Percentiles rank a stretch among this genome's conserved stretches.
phyloP scores from a whole-genome alignment of 331 rosid species.

The Acacia concinna region DNA sequence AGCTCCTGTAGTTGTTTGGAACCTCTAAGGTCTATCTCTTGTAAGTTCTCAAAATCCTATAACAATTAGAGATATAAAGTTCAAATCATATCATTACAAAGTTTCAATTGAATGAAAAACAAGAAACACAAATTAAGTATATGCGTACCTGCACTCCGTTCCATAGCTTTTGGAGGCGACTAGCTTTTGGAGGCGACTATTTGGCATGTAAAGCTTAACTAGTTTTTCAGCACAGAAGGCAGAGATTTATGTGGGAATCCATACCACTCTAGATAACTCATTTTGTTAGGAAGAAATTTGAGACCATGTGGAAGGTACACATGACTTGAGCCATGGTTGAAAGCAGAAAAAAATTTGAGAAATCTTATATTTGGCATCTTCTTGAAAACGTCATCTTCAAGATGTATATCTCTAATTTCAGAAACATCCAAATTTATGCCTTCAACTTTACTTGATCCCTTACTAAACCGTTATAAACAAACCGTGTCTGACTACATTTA shows the following conservation, averaged over 20 bases:
- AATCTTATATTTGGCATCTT: neutral
- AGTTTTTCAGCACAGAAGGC: constrained; percentile 24
- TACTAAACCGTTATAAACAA: neutral
- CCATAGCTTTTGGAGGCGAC: constrained; percentile 20
- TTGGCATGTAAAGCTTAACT: constrained; percentile 30
- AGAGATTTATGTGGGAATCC: constrained; percentile 29
- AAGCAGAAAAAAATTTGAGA: neutral
- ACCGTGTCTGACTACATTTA: neutral
- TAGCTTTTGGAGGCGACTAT: constrained; percentile 17
- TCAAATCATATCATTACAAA: neutral
- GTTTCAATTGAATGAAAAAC: neutral
- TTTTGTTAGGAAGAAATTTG: constrained; percentile 6
- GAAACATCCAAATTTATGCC: neutral
- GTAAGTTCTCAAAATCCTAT: neutral
- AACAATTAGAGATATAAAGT: too few relatives aligned
- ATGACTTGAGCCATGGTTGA: neutral
- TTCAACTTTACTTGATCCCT: neutral
- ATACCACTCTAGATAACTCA: constrained; percentile 37
- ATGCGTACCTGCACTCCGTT: neutral
- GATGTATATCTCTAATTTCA: neutral
- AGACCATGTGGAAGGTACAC: constrained; percentile 15
- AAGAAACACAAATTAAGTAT: neutral
- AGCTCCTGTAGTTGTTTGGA: neutral
- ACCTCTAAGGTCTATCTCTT: neutral
- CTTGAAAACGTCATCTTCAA: neutral